Conservation (phyloP, 441 rosid species). For the Pelargonium cotyledonis region DNA sequence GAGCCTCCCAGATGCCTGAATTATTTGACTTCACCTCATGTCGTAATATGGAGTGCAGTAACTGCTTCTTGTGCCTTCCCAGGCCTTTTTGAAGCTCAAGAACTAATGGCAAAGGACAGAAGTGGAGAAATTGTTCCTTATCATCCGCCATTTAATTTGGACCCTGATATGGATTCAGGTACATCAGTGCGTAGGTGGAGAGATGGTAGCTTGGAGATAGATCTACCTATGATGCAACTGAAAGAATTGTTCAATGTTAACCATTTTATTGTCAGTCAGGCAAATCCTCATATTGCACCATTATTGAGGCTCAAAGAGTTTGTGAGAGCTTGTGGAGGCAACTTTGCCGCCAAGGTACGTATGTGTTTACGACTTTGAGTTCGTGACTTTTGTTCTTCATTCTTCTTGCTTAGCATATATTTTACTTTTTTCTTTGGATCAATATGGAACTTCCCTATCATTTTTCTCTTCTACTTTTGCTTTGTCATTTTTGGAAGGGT, state of each 20-base stretch:
- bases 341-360: constrained; percentile 98
- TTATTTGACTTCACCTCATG: constrained; percentile 93
- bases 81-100: constrained; percentile 96
- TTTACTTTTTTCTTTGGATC: neutral
- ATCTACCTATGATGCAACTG: constrained; percentile 95
- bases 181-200: constrained; percentile 79
- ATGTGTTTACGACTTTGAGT: constrained; percentile 14
- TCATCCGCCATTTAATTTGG: constrained; percentile 89
- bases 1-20: constrained; percentile 97
- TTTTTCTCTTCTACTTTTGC: neutral
- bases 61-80: constrained; percentile 97
- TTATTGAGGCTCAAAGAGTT: constrained; percentile 71
- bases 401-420: neutral
- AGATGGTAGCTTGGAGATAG: constrained; percentile 96
- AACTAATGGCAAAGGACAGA: constrained; percentile 90
- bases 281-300: constrained; percentile 93
- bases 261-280: constrained; percentile 94
- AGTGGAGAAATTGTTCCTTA: constrained; percentile 91
- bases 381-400: neutral
- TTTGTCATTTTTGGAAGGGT: too few species aligned
- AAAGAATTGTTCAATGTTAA: constrained; percentile 95
- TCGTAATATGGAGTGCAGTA: constrained; percentile 97
- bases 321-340: constrained; percentile 82
- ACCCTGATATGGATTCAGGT: constrained; percentile 60
- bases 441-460: neutral